Evolutionary conservation across 106 monocot species (phyloP).

Genomic region (Posidonia australis): DNA sequence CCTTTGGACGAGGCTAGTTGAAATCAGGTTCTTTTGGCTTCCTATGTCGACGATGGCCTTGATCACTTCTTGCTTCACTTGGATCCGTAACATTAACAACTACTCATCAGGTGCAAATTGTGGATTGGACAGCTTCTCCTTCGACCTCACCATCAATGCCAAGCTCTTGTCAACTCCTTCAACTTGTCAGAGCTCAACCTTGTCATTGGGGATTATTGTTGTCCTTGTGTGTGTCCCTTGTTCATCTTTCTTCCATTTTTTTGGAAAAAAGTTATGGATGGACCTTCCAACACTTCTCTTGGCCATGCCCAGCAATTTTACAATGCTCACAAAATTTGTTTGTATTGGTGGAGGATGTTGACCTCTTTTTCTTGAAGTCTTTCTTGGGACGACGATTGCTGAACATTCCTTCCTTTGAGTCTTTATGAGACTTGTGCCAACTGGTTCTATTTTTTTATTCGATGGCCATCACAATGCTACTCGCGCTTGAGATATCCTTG

Average conservation of each 20-base stretch:
- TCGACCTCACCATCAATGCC: too few relatives aligned
- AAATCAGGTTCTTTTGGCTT: background rate
- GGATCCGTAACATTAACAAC: too few relatives aligned
- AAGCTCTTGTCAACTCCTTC: too few relatives aligned
- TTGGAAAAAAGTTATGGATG: background rate
- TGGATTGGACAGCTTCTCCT: too few relatives aligned
- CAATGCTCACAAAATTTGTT: background rate
- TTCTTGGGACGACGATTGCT: background rate
- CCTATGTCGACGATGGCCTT: background rate
- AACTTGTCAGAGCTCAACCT: too few relatives aligned
- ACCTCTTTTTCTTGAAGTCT: background rate
- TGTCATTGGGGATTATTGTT: too few relatives aligned
- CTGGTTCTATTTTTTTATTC: background rate
- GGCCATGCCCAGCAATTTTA: background rate
- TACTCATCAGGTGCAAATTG: too few relatives aligned
- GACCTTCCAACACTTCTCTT: background rate
- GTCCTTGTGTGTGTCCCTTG: background rate
- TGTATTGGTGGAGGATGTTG: background rate
- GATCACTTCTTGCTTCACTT: too few relatives aligned
- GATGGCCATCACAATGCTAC: background rate
- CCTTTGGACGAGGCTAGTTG: background rate
- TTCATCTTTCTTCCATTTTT: background rate
- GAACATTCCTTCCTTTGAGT: too few relatives aligned
- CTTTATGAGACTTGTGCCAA: too few relatives aligned
- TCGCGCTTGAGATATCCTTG: background rate